Conservation (phyloP, 2,329 filamentous ascomycete genomes). For the Gnomoniopsis sp. region DNA sequence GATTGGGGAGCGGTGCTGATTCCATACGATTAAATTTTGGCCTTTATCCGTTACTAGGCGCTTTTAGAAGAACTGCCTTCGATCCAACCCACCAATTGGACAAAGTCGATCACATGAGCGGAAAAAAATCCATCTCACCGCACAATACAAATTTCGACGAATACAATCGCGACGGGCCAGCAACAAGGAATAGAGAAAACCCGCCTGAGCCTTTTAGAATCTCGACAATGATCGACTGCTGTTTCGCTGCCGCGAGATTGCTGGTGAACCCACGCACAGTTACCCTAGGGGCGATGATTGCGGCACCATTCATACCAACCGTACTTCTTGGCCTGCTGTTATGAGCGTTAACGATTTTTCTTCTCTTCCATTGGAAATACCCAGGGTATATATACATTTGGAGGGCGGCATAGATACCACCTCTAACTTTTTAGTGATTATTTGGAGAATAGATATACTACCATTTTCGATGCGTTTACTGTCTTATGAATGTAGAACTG, state of each 20-base stretch:
- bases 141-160: background rate
- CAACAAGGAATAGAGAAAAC: background rate
- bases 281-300: background rate
- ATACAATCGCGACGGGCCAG: background rate
- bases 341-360: constrained; percentile 11
- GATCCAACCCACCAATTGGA: background rate
- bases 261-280: background rate
- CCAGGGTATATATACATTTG: background rate
- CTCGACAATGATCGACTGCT: background rate
- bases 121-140: constrained; percentile 1
- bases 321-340: constrained; percentile 10
- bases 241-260: background rate
- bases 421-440: constrained; percentile 3
- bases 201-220: background rate
- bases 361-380: constrained; percentile 2
- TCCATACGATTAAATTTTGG: background rate
- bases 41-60: constrained; percentile 3
- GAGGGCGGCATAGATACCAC: constrained; percentile 2
- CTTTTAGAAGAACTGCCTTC: background rate
- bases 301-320: constrained; percentile 7
- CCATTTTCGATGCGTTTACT: background rate
- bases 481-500: background rate
- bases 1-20: constrained; percentile 5
- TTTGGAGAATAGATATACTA: constrained; percentile 5
- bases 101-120: background rate